Evolutionary conservation across 225 moss, liverwort and hornwort species (phyloP).

Genomic region (Thuidium tamariscinum): DNA sequence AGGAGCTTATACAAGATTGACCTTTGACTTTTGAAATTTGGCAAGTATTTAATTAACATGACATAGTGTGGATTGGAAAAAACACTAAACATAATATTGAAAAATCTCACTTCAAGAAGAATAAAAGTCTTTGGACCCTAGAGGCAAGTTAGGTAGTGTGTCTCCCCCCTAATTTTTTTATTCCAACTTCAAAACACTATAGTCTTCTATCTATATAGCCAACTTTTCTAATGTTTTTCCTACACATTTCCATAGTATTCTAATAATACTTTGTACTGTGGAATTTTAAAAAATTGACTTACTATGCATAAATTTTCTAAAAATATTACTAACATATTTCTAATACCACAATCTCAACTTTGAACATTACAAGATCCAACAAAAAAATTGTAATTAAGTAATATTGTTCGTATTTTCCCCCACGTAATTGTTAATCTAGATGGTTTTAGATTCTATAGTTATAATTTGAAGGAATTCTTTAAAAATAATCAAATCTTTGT

Average conservation of each 20-base stretch:
- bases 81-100: neutral
- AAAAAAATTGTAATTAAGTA: neutral
- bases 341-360: fast-evolving
- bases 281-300: neutral
- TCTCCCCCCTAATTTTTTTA: too few relatives aligned
- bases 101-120: neutral
- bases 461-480: too few relatives aligned
- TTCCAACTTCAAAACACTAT: neutral
- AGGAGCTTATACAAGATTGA: neutral
- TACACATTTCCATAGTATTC: fast-evolving
- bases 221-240: neutral
- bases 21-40: neutral
- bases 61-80: neutral
- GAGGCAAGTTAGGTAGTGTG: neutral
- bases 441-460: neutral
- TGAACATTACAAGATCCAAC: neutral
- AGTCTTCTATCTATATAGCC: neutral
- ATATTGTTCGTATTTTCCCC: too few relatives aligned
- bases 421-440: fast-evolving
- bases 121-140: neutral
- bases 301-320: fast-evolving
- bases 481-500: neutral
- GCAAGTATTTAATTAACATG: fast-evolving
- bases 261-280: neutral
- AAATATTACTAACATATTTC: too few relatives aligned